Base-by-base conservation (phyloP, 129 eudicot genomes). In the Smallanthus sonchifolius region DNA sequence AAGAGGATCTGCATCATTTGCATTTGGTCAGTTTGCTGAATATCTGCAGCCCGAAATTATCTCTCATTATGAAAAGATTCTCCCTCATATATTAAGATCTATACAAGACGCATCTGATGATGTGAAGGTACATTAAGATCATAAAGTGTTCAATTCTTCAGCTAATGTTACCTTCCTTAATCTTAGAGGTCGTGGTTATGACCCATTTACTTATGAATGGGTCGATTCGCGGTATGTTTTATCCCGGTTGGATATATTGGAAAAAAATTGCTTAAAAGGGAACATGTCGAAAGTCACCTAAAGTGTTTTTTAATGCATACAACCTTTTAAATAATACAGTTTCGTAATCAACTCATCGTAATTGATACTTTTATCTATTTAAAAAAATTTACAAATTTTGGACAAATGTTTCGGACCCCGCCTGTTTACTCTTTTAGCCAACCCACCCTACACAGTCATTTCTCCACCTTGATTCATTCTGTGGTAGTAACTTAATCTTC, bases 1-100 rank as follows among this genome's bases (percentile, higher is more conserved):
- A 56, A 83, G 98, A 77, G 98, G 98, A 20, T 92, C 98, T 73
- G 92, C 96, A 43, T 86, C 98, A 28, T 93, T 83, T 74, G 96
- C 98, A 13, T 81, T 93, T 64, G 97, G 96, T 64, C 98, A 93
- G 48, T 93, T 90, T 80, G 91, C 92, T 19, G 88, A 93, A 84
- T 82, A 93, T 83, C 81, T 93, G 81, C 98, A 86, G 81, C 98
- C 98, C 32, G 97, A 93, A 74, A 90, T 93, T 73, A 73, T 88
- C 69, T 84, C 87, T 80, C 96, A 86, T 66, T 89, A 93, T 54
- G 89, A 83, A 80, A 86, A 79, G 75, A 89, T 90, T 81, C 90
- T 93, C 61, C 97, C 98, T 59, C 82, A 82, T 77, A 79, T 93
- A 51, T 64, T 93, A 64, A 85, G 81, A 84, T 92, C 98, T 77